Evolutionary conservation across 257 asterid genomes (phyloP), one percentile per base, ranked within the genome.

Genomic region (Catharanthus roseus): DNA sequence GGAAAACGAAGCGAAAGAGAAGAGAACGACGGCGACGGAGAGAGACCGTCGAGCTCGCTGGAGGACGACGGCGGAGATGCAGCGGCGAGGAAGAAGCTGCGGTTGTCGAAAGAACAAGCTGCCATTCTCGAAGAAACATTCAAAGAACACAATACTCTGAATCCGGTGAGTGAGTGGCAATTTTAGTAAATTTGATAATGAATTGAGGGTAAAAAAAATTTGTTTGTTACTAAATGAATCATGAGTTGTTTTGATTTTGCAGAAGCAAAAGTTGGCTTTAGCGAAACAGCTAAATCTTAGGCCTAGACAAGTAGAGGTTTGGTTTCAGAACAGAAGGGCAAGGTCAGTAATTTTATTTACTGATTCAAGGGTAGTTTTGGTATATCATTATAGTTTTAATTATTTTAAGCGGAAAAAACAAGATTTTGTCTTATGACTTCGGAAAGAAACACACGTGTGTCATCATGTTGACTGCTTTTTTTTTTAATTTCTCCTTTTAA

Each of bases 241-340:
- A 64, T 56, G 28, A 64, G 23, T 62, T 65, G 64, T 41, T 57
- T 6, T 13, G 71, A 19, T 29, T 68, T 12, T 72, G 77, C 92
- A 93, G 99, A 95, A 91, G 85, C 95, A 95, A 80, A 95, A 95
- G 67, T 73, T 85, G 86, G 99, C 93, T 26, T 60, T 95, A 82
- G 89, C 97, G 33, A 88, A 83, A 75, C 95, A 86, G 90, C 84
- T 91, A 38, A 87, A 86, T 75, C 92, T 95, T 50, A 82, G 89
- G 90, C 86, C 97, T 4, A 85, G 99, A 68, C 99, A 95, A 72
- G 99, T 95, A 73, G 97, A 95, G 85, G 99, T 95, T 55, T 95
- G 99, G 99, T 91, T 95, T 72, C 97, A 95, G 82, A 95, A 95
- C 82, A 80, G 97, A 69, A 90, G 97, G 90, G 99, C 99, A 71